Conservation (phyloP, 129 eudicot genomes). For the Kitagawia praeruptora region DNA sequence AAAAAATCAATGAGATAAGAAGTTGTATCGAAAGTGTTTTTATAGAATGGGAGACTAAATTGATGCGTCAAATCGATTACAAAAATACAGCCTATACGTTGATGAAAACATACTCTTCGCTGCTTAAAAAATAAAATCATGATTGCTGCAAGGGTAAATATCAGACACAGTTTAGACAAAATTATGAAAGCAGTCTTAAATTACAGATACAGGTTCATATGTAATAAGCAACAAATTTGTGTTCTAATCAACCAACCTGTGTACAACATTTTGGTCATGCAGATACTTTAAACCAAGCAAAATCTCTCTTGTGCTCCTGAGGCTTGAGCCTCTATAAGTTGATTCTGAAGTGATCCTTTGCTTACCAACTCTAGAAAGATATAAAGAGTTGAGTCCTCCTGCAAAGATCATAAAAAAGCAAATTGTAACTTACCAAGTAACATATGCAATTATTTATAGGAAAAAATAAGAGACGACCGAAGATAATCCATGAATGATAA, state of each 20-base stretch:
- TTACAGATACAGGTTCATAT: background rate
- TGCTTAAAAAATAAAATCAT: no score
- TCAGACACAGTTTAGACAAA: no score
- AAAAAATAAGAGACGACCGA: no score
- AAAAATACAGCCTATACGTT: no score
- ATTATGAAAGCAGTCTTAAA: background rate
- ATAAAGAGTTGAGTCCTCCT: conserved; percentile 69
- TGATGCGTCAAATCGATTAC: no score
- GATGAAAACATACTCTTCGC: no score
- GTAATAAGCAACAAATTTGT: background rate
- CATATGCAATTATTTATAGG: background rate
- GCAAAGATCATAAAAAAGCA: conserved; percentile 10
- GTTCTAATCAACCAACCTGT: conserved; percentile 37
- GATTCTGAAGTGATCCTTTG: conserved; percentile 75
- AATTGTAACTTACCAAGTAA: background rate
- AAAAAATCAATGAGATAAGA: no score
- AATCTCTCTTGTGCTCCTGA: conserved; percentile 83
- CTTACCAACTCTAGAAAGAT: conserved; percentile 88
- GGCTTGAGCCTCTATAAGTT: conserved; percentile 65
- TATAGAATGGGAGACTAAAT: no score
- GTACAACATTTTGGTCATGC: conserved; percentile 62
- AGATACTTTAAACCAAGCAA: conserved; percentile 69
- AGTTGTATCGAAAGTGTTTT: no score
- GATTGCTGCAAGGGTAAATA: no score
- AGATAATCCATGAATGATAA: no score